Percentiles rank a stretch among this genome's conserved stretches.
phyloP scores from a whole-genome alignment of 768 basidiomycete genomes.

The Melanogaster broomeanus region DNA sequence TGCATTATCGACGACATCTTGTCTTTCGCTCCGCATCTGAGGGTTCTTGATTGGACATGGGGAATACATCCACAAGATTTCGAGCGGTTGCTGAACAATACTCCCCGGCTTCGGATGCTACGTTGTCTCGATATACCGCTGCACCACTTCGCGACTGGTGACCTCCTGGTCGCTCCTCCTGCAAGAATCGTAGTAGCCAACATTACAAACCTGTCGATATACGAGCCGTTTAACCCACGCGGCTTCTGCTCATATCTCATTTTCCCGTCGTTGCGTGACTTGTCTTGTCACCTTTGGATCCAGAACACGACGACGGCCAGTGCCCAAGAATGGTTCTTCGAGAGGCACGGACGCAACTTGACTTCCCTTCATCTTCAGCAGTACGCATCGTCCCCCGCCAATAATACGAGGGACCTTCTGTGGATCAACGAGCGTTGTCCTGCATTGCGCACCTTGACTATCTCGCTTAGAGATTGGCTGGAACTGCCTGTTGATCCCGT shows the following conservation, averaged over 20 bases:
- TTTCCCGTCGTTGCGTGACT: neutral
- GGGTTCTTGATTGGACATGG: constrained; percentile 1
- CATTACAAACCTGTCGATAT: neutral
- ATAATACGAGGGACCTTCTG: neutral
- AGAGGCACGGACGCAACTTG: neutral
- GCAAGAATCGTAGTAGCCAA: neutral
- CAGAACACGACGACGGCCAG: neutral
- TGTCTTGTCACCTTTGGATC: neutral
- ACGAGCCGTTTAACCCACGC: neutral
- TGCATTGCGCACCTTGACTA: neutral
- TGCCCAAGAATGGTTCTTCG: neutral
- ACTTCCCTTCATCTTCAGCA: neutral
- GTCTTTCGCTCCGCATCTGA: neutral
- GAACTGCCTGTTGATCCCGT: neutral
- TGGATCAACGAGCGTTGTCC: neutral
- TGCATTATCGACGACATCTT: constrained; percentile 1
- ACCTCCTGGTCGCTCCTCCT: neutral
- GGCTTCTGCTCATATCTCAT: neutral
- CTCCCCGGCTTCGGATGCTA: neutral
- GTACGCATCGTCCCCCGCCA: neutral
- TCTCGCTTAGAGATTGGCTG: neutral
- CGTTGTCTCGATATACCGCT: neutral
- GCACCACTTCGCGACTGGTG: neutral
- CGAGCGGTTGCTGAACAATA: neutral
- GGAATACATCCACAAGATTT: neutral